Evolutionary conservation across 108 stramenopile species (phyloP), one percentile per base, ranked within the genome.

Genomic region (Tribonema minus): DNA sequence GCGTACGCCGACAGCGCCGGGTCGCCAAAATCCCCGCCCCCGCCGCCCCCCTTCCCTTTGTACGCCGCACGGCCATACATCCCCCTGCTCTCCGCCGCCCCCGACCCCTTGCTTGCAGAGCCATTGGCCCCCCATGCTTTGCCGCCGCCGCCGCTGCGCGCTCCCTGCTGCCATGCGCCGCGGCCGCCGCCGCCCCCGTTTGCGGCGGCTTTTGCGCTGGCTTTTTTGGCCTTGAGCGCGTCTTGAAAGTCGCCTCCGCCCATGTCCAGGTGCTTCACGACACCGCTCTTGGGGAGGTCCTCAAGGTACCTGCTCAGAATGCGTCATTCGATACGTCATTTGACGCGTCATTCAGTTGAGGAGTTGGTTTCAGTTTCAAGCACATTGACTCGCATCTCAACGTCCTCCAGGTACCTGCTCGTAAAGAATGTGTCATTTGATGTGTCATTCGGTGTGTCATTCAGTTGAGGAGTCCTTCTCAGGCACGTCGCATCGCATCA

Each of bases 231-330:
- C 64, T 36, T 33, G 15, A n/a, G 0, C 64, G 35, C 35, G 35
- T 3, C 0, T n/a, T n/a, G 7, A 1, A 32, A 25, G 5, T 58
- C 25, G 12, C 33, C 9, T 1, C 23, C 12, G 39, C 28, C 28
- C 39, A 41, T 25, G 33, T 69, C 54, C 58, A 41, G 68, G 58
- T 69, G 32, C 54, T 69, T 2, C 68, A 15, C n/a, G 32, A 74
- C 41, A 3, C 64, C 37, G 5, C 3, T 41, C 33, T 26, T 15
- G 29, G 73, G 73, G 28, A 74, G 59, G 40, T 74, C 73, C 59
- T 54, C 61, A 31, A 74, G 27, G 46, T 64, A 74, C 5, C 62
- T 62, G 64, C 73, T 74, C 23, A 37, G 73, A n/a, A 32, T 9
- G 7, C 63, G n/a, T n/a, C n/a, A n/a, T n/a, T n/a, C n/a, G n/a